Conservation (phyloP, 306 rosid species). For the Senna siamea region DNA sequence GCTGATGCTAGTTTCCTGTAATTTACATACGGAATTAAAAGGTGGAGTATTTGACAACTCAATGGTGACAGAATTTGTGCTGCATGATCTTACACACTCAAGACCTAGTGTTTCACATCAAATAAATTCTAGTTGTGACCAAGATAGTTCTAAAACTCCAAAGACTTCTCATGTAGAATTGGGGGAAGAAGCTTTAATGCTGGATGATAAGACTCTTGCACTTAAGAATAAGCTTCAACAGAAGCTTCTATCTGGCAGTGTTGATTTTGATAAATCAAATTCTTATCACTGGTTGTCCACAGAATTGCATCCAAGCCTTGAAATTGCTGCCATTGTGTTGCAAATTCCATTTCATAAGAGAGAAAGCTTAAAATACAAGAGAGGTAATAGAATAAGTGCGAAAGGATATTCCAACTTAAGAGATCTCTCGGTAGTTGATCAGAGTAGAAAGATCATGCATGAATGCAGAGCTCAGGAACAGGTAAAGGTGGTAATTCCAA, state of each 20-base stretch:
- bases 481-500: slow-evolving; percentile 74
- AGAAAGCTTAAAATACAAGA: slow-evolving; percentile 76
- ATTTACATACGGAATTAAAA: slow-evolving; percentile 66
- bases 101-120: slow-evolving; percentile 53
- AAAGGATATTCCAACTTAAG: slow-evolving; percentile 43
- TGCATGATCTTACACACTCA: slow-evolving; percentile 78
- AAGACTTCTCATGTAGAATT: slow-evolving; percentile 51
- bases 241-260: slow-evolving; percentile 41
- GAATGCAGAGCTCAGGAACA: slow-evolving; percentile 57
- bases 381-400: slow-evolving; percentile 50
- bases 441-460: slow-evolving; percentile 39
- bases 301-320: slow-evolving; percentile 62
- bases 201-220: slow-evolving; percentile 35
- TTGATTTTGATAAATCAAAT: slow-evolving; percentile 47
- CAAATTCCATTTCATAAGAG: slow-evolving; percentile 75
- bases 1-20: slow-evolving; percentile 84
- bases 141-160: slow-evolving; percentile 42
- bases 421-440: slow-evolving; percentile 51
- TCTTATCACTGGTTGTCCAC: slow-evolving; percentile 50
- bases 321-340: slow-evolving; percentile 78
- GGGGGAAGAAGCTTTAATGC: slow-evolving; percentile 42
- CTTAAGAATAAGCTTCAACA: slow-evolving; percentile 56
- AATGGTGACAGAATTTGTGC: slow-evolving; percentile 75
- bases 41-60: slow-evolving; percentile 66
- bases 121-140: slow-evolving; percentile 41